Evolutionary conservation across 495 filamentous ascomycete species (phyloP).

Genomic region (Neurospora sp.): DNA sequence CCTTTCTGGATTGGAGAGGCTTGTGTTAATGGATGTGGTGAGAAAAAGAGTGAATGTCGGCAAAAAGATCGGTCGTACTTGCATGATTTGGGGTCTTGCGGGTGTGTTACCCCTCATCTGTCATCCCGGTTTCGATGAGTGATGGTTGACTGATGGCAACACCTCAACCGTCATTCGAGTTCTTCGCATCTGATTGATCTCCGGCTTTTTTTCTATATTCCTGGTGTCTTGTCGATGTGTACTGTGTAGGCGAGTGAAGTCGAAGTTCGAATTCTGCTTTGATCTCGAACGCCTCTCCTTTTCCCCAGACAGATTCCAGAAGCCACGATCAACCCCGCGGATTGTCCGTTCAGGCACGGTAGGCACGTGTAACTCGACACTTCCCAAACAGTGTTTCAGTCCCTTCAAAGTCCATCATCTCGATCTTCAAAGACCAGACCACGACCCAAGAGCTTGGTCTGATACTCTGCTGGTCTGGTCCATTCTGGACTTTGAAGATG

Average conservation of each 20-base stretch:
- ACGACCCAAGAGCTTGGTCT: neutral
- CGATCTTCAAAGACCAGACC: neutral
- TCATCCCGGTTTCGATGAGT: neutral
- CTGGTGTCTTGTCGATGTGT: no score
- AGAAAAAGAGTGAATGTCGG: neutral
- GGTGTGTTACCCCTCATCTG: neutral
- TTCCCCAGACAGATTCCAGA: no score
- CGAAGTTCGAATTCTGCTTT: no score
- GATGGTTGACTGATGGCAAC: neutral
- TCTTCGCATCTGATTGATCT: neutral
- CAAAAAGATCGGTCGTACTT: neutral
- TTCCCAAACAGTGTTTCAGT: neutral
- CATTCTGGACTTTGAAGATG: neutral
- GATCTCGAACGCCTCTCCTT: neutral
- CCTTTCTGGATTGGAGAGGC: neutral
- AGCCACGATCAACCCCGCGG: neutral
- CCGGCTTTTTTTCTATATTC: neutral
- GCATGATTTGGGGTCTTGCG: neutral
- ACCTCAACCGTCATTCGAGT: neutral
- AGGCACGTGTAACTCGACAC: neutral
- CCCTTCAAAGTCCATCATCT: neutral
- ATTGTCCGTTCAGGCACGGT: neutral
- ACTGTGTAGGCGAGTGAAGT: no score
- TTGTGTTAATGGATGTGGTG: neutral
- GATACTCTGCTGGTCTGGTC: neutral